Conservation (phyloP, 2,329 filamentous ascomycete genomes). For the Fusarium sp. region DNA sequence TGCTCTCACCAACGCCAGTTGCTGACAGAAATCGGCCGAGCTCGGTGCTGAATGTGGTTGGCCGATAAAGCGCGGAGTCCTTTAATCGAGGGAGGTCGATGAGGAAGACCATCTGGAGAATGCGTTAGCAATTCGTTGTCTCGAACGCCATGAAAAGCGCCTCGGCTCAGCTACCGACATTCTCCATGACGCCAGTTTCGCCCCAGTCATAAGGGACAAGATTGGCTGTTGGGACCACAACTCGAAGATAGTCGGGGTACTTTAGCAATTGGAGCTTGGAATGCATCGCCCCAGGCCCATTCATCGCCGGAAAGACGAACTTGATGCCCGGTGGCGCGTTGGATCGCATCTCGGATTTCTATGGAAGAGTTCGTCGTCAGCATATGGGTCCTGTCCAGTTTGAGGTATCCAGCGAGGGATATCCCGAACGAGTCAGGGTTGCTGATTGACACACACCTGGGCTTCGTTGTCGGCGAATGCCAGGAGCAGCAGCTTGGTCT, state of each 20-base stretch:
- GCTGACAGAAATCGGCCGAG: slow-evolving; percentile 78
- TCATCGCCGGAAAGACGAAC: slow-evolving; percentile 87
- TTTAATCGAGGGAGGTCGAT: slow-evolving; percentile 83
- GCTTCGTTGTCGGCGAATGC: slow-evolving; percentile 66
- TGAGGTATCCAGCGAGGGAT: slow-evolving; percentile 12
- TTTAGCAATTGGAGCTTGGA: slow-evolving; percentile 95
- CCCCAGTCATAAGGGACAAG: slow-evolving; percentile 91
- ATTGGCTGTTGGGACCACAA: slow-evolving; percentile 91
- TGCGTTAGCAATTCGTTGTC: slow-evolving; percentile 39
- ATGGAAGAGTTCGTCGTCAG: slow-evolving; percentile 38
- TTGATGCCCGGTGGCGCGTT: slow-evolving; percentile 69
- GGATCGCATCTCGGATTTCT: slow-evolving; percentile 62
- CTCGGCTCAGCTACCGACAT: slow-evolving; percentile 63
- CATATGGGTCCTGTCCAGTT: slow-evolving; percentile 19
- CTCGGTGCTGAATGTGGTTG: slow-evolving; percentile 74
- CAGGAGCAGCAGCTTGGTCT: slow-evolving; percentile 73
- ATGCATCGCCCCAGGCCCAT: slow-evolving; percentile 83
- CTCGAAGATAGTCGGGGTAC: slow-evolving; percentile 77
- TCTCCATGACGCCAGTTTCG: slow-evolving; percentile 86
- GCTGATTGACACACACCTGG: slow-evolving; percentile 59
- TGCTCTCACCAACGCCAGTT: slow-evolving; percentile 72
- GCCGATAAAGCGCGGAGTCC: slow-evolving; percentile 50
- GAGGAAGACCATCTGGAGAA: slow-evolving; percentile 79
- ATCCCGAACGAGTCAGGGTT: slow-evolving; percentile 18
- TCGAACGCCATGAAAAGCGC: slow-evolving; percentile 27